A percentile compares a stretch with the other conserved stretches of the same genome.
phyloP scores from a whole-genome alignment of 2,329 filamentous ascomycete genomes.

The Trichoderma sp. region DNA sequence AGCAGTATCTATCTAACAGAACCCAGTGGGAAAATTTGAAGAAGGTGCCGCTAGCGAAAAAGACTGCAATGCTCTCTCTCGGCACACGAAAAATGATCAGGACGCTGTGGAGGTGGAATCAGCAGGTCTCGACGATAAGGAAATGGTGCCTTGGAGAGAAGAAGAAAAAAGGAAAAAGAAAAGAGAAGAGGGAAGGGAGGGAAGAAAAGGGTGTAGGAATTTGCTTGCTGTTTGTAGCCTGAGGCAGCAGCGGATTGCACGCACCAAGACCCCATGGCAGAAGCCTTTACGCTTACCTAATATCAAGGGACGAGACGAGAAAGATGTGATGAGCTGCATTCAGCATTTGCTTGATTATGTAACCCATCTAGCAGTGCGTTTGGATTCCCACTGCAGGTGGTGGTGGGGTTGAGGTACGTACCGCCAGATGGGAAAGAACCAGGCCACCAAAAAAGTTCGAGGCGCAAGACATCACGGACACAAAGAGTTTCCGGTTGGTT shows the following conservation, averaged over 20 bases:
- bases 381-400: too few relatives aligned
- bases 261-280: background rate
- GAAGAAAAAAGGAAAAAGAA: conserved; percentile 41
- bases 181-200: background rate
- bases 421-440: conserved; percentile 11
- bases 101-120: conserved; percentile 68
- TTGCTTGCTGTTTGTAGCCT: conserved; percentile 27
- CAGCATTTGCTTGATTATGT: conserved; percentile 26
- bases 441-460: conserved; percentile 34
- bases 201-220: background rate
- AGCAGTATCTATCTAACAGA: conserved; percentile 97
- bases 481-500: conserved; percentile 5
- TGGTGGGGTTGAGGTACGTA: conserved; percentile 28
- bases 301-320: background rate
- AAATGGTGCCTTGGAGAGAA: conserved; percentile 68
- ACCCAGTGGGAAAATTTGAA: conserved; percentile 63
- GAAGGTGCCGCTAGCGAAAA: conserved; percentile 98
- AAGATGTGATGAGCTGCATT: background rate
- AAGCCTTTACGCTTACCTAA: background rate
- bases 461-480: conserved; percentile 28
- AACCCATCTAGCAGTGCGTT: conserved; percentile 6
- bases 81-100: conserved; percentile 90
- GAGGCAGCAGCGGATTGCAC: conserved; percentile 32
- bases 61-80: conserved; percentile 76
- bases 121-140: conserved; percentile 91